Conservation (phyloP, 1,139 yeast species). For the Taphrina pruni region DNA sequence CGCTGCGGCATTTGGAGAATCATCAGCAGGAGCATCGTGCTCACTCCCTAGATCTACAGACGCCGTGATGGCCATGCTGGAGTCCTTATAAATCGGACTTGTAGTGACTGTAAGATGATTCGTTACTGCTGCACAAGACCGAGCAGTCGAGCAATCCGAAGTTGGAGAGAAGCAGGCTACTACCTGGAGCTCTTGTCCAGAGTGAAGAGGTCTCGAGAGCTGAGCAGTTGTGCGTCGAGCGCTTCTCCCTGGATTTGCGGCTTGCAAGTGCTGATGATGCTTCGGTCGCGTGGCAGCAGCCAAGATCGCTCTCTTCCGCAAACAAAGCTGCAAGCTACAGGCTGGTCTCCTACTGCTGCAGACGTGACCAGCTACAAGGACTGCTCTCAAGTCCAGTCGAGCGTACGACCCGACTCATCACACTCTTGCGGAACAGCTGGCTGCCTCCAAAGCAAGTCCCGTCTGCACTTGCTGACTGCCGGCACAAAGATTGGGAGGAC, state of each 20-base stretch:
- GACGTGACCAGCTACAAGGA: too few relatives aligned
- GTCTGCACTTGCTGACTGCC: too few relatives aligned
- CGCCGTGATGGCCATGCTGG: background rate
- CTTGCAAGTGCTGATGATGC: constrained; percentile 6
- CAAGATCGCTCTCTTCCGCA: background rate
- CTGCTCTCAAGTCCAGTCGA: too few relatives aligned
- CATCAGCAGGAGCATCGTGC: background rate
- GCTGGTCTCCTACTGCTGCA: background rate
- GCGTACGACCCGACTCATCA: too few relatives aligned
- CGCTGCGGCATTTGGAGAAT: background rate
- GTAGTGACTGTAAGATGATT: too few relatives aligned
- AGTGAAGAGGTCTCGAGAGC: background rate
- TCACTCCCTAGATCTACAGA: background rate
- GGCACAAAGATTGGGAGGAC: too few relatives aligned
- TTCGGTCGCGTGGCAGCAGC: constrained; percentile 7
- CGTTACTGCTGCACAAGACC: background rate
- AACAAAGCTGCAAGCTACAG: background rate
- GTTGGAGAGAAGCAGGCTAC: too few relatives aligned
- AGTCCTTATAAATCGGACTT: too few relatives aligned
- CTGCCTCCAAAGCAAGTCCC: too few relatives aligned
- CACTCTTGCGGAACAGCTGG: too few relatives aligned
- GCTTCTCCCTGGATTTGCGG: constrained; percentile 2
- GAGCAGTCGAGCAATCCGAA: background rate
- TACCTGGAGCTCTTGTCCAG: background rate
- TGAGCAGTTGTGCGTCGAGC: background rate